Percentiles rank a stretch among this genome's conserved stretches.
Evolutionary conservation across 2,329 filamentous ascomycete species (phyloP).

Genomic region (Septoria linicola): DNA sequence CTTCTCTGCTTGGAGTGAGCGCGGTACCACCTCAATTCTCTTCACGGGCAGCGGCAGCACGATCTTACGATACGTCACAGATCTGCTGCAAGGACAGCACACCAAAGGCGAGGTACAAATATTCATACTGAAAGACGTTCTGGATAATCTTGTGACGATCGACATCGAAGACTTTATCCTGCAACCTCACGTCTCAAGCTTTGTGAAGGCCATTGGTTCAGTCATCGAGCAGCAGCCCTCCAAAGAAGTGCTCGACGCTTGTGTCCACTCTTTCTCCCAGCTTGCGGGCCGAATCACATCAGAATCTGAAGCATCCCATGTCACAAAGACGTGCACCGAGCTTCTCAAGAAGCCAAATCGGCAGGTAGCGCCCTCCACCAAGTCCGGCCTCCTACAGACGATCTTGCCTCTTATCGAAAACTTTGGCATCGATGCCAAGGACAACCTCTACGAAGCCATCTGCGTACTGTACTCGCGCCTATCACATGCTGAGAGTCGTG

Average conservation of each 20-base stretch:
- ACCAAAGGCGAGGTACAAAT: slow-evolving; percentile 84
- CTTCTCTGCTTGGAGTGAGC: slow-evolving; percentile 75
- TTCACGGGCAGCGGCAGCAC: slow-evolving; percentile 60
- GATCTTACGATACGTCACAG: slow-evolving; percentile 69
- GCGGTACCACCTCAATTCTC: slow-evolving; percentile 65
- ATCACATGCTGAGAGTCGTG: slow-evolving; percentile 74
- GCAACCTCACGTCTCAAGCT: slow-evolving; percentile 64
- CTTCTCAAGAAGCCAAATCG: slow-evolving; percentile 82
- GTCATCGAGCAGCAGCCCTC: slow-evolving; percentile 60
- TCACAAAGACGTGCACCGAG: slow-evolving; percentile 77
- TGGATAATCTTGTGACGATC: slow-evolving; percentile 65
- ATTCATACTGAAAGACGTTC: slow-evolving; percentile 71
- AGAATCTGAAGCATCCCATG: slow-evolving; percentile 67
- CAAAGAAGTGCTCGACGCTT: slow-evolving; percentile 74
- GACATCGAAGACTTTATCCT: slow-evolving; percentile 59
- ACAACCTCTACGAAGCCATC: slow-evolving; percentile 69
- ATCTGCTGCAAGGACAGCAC: slow-evolving; percentile 68
- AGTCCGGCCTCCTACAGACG: slow-evolving; percentile 75
- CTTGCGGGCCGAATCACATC: slow-evolving; percentile 69
- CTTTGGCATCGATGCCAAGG: slow-evolving; percentile 22
- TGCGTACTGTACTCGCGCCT: slow-evolving; percentile 88
- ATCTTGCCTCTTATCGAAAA: slow-evolving; percentile 65
- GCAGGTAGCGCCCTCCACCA: slow-evolving; percentile 77
- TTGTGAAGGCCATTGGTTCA: slow-evolving; percentile 57
- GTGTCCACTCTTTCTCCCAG: slow-evolving; percentile 75